phyloP scores from a whole-genome alignment of 306 rosid species.

The Abrus precatorius region DNA sequence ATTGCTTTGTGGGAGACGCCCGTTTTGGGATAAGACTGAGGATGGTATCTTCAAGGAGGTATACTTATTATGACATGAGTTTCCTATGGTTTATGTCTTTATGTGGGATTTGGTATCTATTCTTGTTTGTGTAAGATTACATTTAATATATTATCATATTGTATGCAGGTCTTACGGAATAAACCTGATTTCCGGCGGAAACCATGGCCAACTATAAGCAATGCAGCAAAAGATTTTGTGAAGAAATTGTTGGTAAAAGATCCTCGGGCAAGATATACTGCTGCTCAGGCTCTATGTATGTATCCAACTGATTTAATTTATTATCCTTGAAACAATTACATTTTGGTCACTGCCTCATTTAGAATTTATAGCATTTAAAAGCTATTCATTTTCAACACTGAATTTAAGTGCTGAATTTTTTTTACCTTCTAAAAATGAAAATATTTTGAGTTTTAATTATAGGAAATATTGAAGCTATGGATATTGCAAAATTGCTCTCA shows the following conservation, averaged over 20 bases:
- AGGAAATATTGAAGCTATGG: slow-evolving; percentile 9
- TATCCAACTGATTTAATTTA: slow-evolving; percentile 40
- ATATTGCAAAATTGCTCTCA: slow-evolving; percentile 14
- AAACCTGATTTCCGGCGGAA: slow-evolving; percentile 98
- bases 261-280: slow-evolving; percentile 95
- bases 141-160: slow-evolving; percentile 36
- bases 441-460: background rate
- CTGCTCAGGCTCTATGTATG: slow-evolving; percentile 99
- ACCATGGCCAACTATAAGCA: slow-evolving; percentile 92
- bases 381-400: slow-evolving; percentile 19
- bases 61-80: slow-evolving; percentile 44
- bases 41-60: slow-evolving; percentile 99
- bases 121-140: background rate
- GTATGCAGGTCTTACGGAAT: slow-evolving; percentile 80
- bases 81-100: slow-evolving; percentile 35
- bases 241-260: slow-evolving; percentile 96
- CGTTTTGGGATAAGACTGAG: slow-evolving; percentile 99
- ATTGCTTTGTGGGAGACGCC: slow-evolving; percentile 97
- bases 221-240: slow-evolving; percentile 88
- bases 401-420: background rate
- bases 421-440: background rate
- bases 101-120: slow-evolving; percentile 25
- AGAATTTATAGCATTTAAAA: slow-evolving; percentile 40
- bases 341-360: slow-evolving; percentile 39
- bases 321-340: slow-evolving; percentile 25